Base-by-base conservation (phyloP, 208 protist species). In the Endotrypanum monterogeii region DNA sequence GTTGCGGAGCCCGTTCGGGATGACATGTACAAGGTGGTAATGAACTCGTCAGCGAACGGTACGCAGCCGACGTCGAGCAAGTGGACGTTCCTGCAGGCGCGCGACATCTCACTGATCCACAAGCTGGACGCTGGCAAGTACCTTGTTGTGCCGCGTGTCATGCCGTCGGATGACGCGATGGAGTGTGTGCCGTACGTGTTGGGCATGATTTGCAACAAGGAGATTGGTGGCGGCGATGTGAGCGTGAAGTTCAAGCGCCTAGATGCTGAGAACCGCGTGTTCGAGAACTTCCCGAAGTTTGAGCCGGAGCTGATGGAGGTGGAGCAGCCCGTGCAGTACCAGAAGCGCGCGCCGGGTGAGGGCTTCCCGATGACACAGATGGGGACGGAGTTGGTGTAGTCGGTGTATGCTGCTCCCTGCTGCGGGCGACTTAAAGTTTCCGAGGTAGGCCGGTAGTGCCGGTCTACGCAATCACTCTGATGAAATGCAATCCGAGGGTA, bases 201-300 rank as follows among this genome's bases (percentile, higher is more conserved):
- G 39, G 82, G 82, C 35, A 73, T 96, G 46, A 83, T 89, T 32
- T 79, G 82, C 54, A 87, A 88, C 77, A 80, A 71, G 63, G 83
- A 85, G 79, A 61, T 92, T 41, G 87, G 88, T 50, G 67, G 63
- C 14, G 85, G 79, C 32, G 88, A 83, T 60, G 77, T 93, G 32
- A 83, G 72, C 14, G 79, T 96, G 52, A 76, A 82, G 56, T 92
- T 92, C 77, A 85, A 89, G 67, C 50, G 63, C 58, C 73, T 96
- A 52, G 80, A 86, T 35, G 80, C 73, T 55, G 83, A 87, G 57
- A 93, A 89, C 80, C 89, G 83, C 70, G 84, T 93, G 39, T 90
- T 93, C 44, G 84, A 89, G 71, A 94, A 96, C 83, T 94, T 92
- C 83, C 89, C 89, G 57, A 94, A 90, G 81, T 96, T 94, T 78